Percentiles rank a stretch among this genome's conserved stretches.
Conservation (phyloP, 73 alveolate genomes). For the Tetrahymena borealis region DNA sequence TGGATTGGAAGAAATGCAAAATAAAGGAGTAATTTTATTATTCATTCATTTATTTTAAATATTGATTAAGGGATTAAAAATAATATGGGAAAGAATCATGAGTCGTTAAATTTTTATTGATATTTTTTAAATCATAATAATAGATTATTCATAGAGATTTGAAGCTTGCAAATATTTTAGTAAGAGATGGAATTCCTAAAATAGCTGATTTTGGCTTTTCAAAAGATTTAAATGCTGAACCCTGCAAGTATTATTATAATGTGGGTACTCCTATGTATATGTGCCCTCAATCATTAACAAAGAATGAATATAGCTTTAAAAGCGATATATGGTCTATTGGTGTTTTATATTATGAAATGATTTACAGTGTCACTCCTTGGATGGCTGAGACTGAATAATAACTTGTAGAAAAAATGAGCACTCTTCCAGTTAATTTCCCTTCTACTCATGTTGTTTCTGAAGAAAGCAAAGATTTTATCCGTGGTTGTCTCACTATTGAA, state of each 20-base stretch:
- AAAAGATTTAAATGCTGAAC: conserved; percentile 20
- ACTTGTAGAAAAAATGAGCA: conserved; percentile 7
- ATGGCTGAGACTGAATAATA: conserved; percentile 48
- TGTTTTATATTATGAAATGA: conserved; percentile 76
- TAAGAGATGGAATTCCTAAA: conserved; percentile 23
- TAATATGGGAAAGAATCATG: background rate
- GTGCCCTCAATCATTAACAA: conserved; percentile 70
- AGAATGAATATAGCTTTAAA: conserved; percentile 68
- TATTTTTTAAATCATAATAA: background rate
- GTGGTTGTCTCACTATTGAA: conserved; percentile 30
- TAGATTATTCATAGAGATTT: conserved; percentile 48
- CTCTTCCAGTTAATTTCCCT: conserved; percentile 24
- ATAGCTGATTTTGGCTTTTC: conserved; percentile 48
- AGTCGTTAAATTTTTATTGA: background rate
- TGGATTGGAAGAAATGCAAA: conserved; percentile 21
- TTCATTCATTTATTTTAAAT: too few species aligned
- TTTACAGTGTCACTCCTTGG: conserved; percentile 68
- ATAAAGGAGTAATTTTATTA: conserved; percentile 9
- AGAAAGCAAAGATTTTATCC: conserved; percentile 21
- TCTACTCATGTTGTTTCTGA: conserved; percentile 7
- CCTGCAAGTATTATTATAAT: conserved; percentile 43
- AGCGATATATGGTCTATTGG: conserved; percentile 84
- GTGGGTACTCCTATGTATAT: conserved; percentile 83
- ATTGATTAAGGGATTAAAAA: background rate
- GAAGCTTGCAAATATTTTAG: conserved; percentile 42